Base-by-base conservation (phyloP, 257 asterid genomes). In the Datura wrightii region DNA sequence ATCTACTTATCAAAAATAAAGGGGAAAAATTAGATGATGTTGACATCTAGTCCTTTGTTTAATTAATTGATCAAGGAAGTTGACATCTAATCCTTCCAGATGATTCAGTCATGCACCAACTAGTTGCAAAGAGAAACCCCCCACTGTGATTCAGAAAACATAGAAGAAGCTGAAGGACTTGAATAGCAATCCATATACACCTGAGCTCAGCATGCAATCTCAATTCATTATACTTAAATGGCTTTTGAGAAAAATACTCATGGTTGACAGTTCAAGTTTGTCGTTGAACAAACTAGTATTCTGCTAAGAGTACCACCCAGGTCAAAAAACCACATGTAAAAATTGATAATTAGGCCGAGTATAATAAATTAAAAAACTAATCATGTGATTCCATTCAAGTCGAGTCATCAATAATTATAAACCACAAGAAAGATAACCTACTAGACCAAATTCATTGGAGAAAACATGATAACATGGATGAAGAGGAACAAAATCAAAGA, bases 161-260 rank as follows among this genome's bases (percentile, higher is more conserved):
- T 41, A 71, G 55, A 42, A 71, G 55, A 39, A 8, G 78, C 79
- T 2, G 55, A 71, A 18, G 16, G 18, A 71, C 37, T 71, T 42
- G 79, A 71, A 37, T 42, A 39, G 55, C 79, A 71, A 71, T 15
- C 18, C 79, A 71, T 70, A 50, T 70, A 41, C 55, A 70, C 5
- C 54, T 4, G 79, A 18, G 55, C 36, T 70, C 18, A 56, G 63
- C 63, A 16, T 18, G 24, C 63, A 15, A 56, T 18, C 63, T 6
- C 63, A 2, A 56, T 16, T 56, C 63, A 16, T 15, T 56, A 18
- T 18, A 70, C 54, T 5, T 70, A 70, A 2, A 70, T 70, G 55
- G 54, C 52, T n/a, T 70, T 70, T 42, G 79, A 42, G 79, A 42
- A 18, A n/a, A 41, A 5, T 70, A n/a, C 16, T 8, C 55, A 42